Evolutionary conservation across 2,329 filamentous ascomycete species (phyloP), one percentile per base, ranked within the genome.

Genomic region (Chaetomium sp.): DNA sequence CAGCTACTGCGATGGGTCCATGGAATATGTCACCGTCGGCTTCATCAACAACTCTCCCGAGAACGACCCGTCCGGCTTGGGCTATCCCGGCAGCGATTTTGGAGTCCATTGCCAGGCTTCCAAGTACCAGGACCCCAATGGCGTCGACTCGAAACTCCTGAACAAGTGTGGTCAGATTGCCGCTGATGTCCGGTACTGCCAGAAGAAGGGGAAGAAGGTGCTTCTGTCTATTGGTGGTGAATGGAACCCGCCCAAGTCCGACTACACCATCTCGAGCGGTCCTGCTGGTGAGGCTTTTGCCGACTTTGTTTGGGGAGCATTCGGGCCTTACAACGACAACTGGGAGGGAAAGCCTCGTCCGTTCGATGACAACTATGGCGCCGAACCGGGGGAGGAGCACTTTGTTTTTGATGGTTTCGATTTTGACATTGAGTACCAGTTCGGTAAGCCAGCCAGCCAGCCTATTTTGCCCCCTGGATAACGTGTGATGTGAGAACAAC

Each of bases 181-280:
- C 12, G 61, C 62, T 14, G 71, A 71, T 38, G 67, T 73, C 53
- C 59, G 67, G 45, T 64, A 72, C 34, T 87, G 84, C 68, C 82
- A 86, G 66, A 60, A 67, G 4, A 69, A 78, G 54, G 77, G 78
- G 54, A 86, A 85, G 70, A 86, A 82, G 59, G 78, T 87, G 52
- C 69, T 86, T 43, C 73, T 87, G 33, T 86, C 84, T 10, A 76
- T 87, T 47, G 84, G 84, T 45, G 84, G 84, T 42, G 78, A 59
- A 9, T 70, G 61, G 48, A 56, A 56, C 6, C 32, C 52, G 19
- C 35, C 51, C 14, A 45, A 11, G 32, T 65, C 63, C 56, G 66
- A 72, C 67, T 74, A 74, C 60, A 64, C 66, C 11, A 51, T 74
- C 42, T 68, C 68, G 1, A 63, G 54, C 42, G 53, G 58, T 7